Evolutionary conservation across 352 stramenopile genomes (phyloP).

Genomic region (Phytopythium cucurbitacearum): DNA sequence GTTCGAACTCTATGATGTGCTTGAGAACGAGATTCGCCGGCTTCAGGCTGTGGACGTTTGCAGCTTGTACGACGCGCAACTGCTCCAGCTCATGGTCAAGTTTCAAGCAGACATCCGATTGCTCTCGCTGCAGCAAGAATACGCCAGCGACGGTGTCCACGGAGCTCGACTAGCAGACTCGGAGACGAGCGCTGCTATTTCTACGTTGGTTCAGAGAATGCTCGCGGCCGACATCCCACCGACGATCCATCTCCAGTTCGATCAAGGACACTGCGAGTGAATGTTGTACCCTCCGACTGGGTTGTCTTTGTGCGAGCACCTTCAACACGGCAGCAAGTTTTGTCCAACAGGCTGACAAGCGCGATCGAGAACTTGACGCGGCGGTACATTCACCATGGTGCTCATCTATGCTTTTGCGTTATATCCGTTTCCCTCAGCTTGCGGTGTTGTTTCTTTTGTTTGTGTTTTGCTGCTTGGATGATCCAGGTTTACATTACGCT

Average conservation of each 20-base stretch:
- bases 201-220: too few relatives aligned
- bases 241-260: too few relatives aligned
- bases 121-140: not conserved
- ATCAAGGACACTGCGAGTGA: too few relatives aligned
- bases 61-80: slow-evolving; percentile 24
- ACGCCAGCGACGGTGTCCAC: not conserved
- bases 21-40: slow-evolving; percentile 25
- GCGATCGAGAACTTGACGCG: too few relatives aligned
- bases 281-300: too few relatives aligned
- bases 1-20: slow-evolving; percentile 7
- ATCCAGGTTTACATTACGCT: slow-evolving; percentile 10
- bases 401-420: slow-evolving; percentile 26
- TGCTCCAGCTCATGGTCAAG: slow-evolving; percentile 28
- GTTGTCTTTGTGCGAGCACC: too few relatives aligned
- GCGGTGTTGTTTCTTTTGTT: slow-evolving; percentile 11
- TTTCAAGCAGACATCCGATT: slow-evolving; percentile 26
- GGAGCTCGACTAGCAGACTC: too few relatives aligned
- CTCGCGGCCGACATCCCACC: too few relatives aligned
- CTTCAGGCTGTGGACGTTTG: slow-evolving; percentile 8
- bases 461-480: slow-evolving; percentile 20
- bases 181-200: too few relatives aligned
- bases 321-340: too few relatives aligned
- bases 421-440: slow-evolving; percentile 13
- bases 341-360: too few relatives aligned
- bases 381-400: slow-evolving; percentile 7